These are phyloP conservation scores for Ophiosphaerella korrae DNA, from an alignment of 2,329 filamentous ascomycete species.

Conservation along the genomic window DNA sequence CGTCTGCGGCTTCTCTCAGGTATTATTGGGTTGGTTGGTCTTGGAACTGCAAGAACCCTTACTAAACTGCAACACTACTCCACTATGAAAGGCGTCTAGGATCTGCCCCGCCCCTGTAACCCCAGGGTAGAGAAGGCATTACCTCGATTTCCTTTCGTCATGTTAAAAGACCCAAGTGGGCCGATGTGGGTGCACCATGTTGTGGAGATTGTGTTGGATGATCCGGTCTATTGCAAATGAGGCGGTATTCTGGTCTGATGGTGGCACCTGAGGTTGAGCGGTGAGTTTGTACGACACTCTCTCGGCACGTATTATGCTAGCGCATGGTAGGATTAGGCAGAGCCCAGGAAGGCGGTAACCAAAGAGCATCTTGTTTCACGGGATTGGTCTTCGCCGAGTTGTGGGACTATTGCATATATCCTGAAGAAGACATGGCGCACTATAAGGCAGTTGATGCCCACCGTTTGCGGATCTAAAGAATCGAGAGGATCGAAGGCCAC, in stretches of 20 bases:
- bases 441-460: conserved; percentile 10
- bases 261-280: conserved; percentile 25
- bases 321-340: conserved; percentile 21
- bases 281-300: conserved; percentile 27
- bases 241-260: conserved; percentile 1
- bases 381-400: conserved; percentile 27
- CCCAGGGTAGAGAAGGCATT: no score
- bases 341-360: conserved; percentile 13
- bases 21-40: conserved; percentile 15
- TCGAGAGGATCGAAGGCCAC: background rate
- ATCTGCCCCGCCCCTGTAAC: background rate
- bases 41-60: conserved; percentile 26
- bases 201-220: background rate
- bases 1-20: conserved; percentile 3
- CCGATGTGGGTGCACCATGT: background rate
- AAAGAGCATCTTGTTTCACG: conserved; percentile 13
- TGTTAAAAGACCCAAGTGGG: background rate
- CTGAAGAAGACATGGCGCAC: conserved; percentile 14
- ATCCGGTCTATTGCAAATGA: background rate
- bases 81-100: conserved; percentile 2
- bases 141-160: background rate
- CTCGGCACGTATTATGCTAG: conserved; percentile 23
- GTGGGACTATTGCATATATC: conserved; percentile 27
- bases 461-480: conserved; percentile 3
- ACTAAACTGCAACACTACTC: conserved; percentile 12